These are phyloP conservation scores for Tricholoma sp. DNA, from an alignment of 768 basidiomycete genomes.

Conservation along the genomic window DNA sequence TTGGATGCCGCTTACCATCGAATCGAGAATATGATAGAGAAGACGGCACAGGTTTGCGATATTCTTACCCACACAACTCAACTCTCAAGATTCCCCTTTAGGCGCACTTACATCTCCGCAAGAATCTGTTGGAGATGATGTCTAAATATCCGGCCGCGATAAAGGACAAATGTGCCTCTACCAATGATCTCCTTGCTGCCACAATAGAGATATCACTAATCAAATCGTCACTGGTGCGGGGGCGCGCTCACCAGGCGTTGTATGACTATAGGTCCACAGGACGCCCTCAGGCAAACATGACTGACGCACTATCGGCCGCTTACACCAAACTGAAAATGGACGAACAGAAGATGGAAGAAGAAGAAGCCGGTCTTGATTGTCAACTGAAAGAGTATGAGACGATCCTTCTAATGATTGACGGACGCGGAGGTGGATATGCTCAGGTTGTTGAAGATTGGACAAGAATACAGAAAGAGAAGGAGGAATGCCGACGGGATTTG, in stretches of 20 bases:
- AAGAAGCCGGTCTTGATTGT: slow-evolving; percentile 31
- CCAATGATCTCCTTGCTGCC: slow-evolving; percentile 36
- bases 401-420: slow-evolving; percentile 38
- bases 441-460: slow-evolving; percentile 47
- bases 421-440: slow-evolving; percentile 32
- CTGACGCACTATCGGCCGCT: slow-evolving; percentile 27
- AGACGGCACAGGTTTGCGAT: slow-evolving; percentile 8
- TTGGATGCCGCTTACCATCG: not conserved
- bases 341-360: slow-evolving; percentile 30
- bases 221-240: slow-evolving; percentile 42
- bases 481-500: slow-evolving; percentile 46
- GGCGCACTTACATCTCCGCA: slow-evolving; percentile 29
- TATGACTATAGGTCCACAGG: slow-evolving; percentile 30
- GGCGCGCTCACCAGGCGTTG: slow-evolving; percentile 31
- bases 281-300: slow-evolving; percentile 20
- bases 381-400: slow-evolving; percentile 38
- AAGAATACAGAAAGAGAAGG: slow-evolving; percentile 40
- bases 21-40: slow-evolving; percentile 5
- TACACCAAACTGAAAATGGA: slow-evolving; percentile 29
- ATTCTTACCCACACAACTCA: not conserved
- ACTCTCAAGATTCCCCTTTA: slow-evolving; percentile 7
- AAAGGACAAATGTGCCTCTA: slow-evolving; percentile 27
- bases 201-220: slow-evolving; percentile 42
- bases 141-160: slow-evolving; percentile 21
- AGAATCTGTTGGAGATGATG: slow-evolving; percentile 22